Evolutionary conservation across 306 rosid genomes (phyloP), one percentile per base, ranked within the genome.

Genomic region (cucumber (Cucumis sativus)): DNA sequence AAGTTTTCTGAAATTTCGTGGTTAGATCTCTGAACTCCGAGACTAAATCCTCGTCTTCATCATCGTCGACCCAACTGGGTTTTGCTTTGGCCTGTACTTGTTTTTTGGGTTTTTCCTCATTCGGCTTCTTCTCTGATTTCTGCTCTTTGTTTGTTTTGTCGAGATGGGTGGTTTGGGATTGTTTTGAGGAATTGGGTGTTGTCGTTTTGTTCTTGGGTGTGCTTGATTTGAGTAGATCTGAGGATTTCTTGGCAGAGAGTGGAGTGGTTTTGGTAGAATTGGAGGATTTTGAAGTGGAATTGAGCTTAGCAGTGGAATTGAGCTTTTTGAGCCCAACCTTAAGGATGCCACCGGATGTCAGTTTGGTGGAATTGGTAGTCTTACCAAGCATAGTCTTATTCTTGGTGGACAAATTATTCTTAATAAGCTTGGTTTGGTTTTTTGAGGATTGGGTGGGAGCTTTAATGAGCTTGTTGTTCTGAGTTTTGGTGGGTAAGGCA

Each of bases 21-120:
- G 99, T 90, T 12, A 95, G 84, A 82, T 89, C 97, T 18, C 82
- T 73, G 72, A 92, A 79, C 4, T 85, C 97, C 1, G 97, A 86
- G 7, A 86, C 88, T 0, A 92, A 83, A 77, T 92, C 98, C 0
- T 54, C 75, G 5, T 84, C 93, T 1, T 88, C 88, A 0, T 90
- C 91, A 23, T 81, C 80, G 2, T 88, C 86, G 3, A 82, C 35
- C 95, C 92, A 88, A 60, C 83, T 87, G 15, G 92, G 87, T 17
- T 66, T 45, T 8, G 37, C 20, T n/a, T 54, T 45, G 11, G 23
- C 15, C 5, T 77, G 79, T 14, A 23, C 14, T 68, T 82, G 78
- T 74, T 88, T 88, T 74, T 80, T 85, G 7, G 80, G 75, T 58
- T 82, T 89, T 43, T 81, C 80, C 60, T 79, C 81, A 43, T 21